Conservation (phyloP, 2,329 filamentous ascomycete species). For the Pyricularia pennisetigena region DNA sequence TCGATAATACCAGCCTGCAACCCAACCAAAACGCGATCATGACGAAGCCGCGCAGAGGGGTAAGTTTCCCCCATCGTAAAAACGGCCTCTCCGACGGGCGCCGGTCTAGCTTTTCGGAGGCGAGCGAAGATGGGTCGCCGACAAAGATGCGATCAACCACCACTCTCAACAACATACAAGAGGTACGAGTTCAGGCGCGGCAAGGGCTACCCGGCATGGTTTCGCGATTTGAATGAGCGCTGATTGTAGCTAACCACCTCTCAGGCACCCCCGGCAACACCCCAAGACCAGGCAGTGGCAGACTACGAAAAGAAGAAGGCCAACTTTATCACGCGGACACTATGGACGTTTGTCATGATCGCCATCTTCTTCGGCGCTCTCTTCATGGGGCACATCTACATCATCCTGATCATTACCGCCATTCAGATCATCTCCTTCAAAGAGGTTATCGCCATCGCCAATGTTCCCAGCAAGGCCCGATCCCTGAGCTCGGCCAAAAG, state of each 20-base stretch:
- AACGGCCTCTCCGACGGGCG: conserved; percentile 44
- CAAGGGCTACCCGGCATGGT: neutral
- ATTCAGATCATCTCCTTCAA: conserved; percentile 96
- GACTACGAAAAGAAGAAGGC: conserved; percentile 99
- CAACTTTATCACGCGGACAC: conserved; percentile 91
- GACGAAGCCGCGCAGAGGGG: conserved; percentile 35
- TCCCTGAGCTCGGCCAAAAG: conserved; percentile 91
- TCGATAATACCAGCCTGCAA: neutral
- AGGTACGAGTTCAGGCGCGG: conserved; percentile 16
- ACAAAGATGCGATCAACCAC: conserved; percentile 17
- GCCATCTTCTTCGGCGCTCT: conserved; percentile 82
- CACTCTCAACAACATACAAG: conserved; percentile 26
- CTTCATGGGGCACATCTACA: conserved; percentile 95
- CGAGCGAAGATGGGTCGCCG: conserved; percentile 12
- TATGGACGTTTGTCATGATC: conserved; percentile 99
- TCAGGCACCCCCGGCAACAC: conserved; percentile 32
- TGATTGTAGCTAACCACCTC: conserved; percentile 4
- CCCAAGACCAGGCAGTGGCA: conserved; percentile 29
- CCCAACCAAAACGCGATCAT: conserved; percentile 14
- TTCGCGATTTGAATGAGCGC: neutral
- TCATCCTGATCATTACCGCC: conserved; percentile 84
- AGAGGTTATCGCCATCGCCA: conserved; percentile 96
- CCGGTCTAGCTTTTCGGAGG: conserved; percentile 63
- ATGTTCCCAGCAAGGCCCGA: conserved; percentile 83
- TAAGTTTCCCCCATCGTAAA: conserved; percentile 43